Evolutionary conservation across 148 eudicot species (phyloP).

Genomic region (Cornus kousa): DNA sequence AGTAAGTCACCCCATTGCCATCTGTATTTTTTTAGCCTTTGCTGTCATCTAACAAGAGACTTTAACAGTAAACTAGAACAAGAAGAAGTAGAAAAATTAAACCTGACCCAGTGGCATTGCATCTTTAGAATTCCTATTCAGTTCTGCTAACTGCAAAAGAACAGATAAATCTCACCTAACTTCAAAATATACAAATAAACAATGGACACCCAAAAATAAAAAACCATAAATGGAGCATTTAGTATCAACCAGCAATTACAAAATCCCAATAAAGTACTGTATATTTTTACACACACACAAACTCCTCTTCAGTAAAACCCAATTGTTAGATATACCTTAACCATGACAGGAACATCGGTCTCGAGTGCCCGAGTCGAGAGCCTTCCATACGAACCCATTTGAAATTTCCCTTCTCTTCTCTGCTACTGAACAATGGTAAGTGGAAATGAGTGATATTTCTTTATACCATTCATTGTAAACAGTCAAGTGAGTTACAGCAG

Average conservation of each 20-base stretch:
- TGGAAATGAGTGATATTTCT: too few relatives aligned
- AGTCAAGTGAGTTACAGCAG: too few relatives aligned
- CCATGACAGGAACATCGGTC: slow-evolving; percentile 35
- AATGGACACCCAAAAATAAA: neutral
- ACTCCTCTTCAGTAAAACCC: neutral
- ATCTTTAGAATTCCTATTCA: slow-evolving; percentile 26
- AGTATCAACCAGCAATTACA: neutral
- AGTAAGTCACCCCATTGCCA: neutral
- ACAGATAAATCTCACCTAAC: neutral
- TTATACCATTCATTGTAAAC: too few relatives aligned
- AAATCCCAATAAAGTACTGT: neutral
- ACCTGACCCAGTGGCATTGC: slow-evolving; percentile 42
- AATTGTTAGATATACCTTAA: slow-evolving; percentile 17
- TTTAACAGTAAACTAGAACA: neutral
- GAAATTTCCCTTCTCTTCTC: neutral
- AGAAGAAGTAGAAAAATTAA: neutral
- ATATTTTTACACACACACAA: too few relatives aligned
- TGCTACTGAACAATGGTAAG: neutral
- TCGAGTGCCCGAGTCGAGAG: slow-evolving; percentile 19
- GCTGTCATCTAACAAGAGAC: neutral
- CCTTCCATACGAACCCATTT: slow-evolving; percentile 26
- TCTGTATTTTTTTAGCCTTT: neutral
- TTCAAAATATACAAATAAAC: too few relatives aligned
- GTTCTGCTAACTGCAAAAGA: slow-evolving; percentile 21
- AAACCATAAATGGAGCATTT: neutral